Base-by-base conservation (phyloP, 2,329 filamentous ascomycete genomes). In the Ceratocystis diversiconidia region DNA sequence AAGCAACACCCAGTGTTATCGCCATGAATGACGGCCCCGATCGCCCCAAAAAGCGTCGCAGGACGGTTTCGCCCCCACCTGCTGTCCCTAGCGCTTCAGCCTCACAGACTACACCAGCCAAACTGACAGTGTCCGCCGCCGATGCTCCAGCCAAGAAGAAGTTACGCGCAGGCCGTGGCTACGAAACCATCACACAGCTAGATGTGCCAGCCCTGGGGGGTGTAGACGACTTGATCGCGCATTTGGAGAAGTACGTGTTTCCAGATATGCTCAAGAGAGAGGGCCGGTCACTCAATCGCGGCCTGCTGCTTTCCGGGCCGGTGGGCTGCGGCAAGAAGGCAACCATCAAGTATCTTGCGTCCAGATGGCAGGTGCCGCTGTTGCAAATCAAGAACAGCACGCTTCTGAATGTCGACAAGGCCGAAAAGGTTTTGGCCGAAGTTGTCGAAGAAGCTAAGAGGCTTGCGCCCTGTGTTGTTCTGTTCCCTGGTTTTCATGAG, bases 401-500 rank as follows among this genome's bases (percentile, higher is more conserved):
- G 19, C 72, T 79, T 1, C 68, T 71, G 1, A 75, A 77, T n/a
- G 70, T 70, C 0, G 76, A 79, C 52, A 74, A 75, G 32, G 69
- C 76, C 65, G 74, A 75, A 44, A 77, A 73, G 70, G 75, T 73
- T 43, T 66, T 79, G 0, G 70, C 71, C 2, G 77, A 79, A 25
- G 76, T 75, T 1, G 69, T 78, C 1, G 68, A 97, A 12, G 89
- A 94, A 72, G 94, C 94, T 0, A 90, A 89, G 73, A 82, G 84
- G 65, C 81, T 92, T 46, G 92, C 92, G 0, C 94, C 94, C 0
- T 95, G 90, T 71, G 79, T 99, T 4, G 81, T 99, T 3, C 95
- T 96, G 72, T 88, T 97, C 66, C 91, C 96, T 70, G 88, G 96
- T 70, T 89, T 97, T 63, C 92, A 99, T 74, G 69, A 70, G 66